Evolutionary conservation across 176 grass and related monocot species (phyloP).

Genomic region (Triticum urartu): DNA sequence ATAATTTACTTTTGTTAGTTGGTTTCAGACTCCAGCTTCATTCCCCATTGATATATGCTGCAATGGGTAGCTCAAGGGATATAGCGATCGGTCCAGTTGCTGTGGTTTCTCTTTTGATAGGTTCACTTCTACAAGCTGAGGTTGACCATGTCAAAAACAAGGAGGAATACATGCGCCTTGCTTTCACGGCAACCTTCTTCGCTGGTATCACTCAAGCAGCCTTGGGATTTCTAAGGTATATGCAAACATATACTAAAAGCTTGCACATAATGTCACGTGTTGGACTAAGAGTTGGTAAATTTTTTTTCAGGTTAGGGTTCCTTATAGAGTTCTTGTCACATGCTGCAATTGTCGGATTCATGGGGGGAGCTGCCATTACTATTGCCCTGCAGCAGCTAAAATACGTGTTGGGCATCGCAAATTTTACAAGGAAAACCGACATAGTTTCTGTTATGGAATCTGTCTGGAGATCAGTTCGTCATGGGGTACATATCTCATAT

Average conservation of each 20-base stretch:
- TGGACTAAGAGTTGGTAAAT: neutral
- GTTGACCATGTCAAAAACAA: constrained; percentile 53
- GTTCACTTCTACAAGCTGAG: constrained; percentile 79
- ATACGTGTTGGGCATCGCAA: constrained; percentile 68
- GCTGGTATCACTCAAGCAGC: constrained; percentile 96
- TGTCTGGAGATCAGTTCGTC: constrained; percentile 74
- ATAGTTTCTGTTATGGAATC: constrained; percentile 95
- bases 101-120: constrained; percentile 86
- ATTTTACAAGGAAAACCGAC: constrained; percentile 86
- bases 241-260: neutral
- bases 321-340: constrained; percentile 92
- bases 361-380: constrained; percentile 90
- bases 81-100: constrained; percentile 95
- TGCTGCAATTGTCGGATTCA: constrained; percentile 98
- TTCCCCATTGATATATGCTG: constrained; percentile 90
- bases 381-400: constrained; percentile 97
- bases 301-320: constrained; percentile 84
- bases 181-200: constrained; percentile 95
- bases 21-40: constrained; percentile 81
- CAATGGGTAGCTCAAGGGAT: constrained; percentile 97
- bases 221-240: constrained; percentile 86
- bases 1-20: constrained; percentile 20
- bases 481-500: constrained; percentile 56
- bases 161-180: constrained; percentile 74
- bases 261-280: neutral